phyloP scores from a whole-genome alignment of 441 rosid species.

The Breynia disticha region DNA sequence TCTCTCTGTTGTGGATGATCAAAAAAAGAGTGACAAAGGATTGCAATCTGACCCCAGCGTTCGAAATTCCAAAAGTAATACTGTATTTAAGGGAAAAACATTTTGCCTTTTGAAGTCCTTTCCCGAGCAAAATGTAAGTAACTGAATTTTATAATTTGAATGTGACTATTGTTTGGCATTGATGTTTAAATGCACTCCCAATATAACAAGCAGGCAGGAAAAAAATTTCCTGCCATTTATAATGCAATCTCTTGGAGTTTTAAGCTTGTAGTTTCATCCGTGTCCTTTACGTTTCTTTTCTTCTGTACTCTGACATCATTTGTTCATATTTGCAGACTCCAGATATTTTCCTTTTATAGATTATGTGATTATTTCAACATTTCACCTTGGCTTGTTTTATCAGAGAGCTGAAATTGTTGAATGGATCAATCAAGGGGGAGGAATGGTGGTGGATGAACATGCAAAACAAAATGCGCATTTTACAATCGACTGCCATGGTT shows the following conservation, averaged over 20 bases:
- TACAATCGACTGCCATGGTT: constrained; percentile 77
- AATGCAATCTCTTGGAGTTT: neutral
- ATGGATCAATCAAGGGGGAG: constrained; percentile 94
- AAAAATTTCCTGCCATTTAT: too few species aligned
- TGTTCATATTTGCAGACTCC: too few species aligned
- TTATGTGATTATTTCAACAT: neutral
- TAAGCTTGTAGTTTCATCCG: neutral
- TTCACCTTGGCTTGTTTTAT: constrained; percentile 3
- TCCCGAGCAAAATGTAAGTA: constrained; percentile 82
- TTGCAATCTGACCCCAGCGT: constrained; percentile 26
- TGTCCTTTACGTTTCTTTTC: too few species aligned
- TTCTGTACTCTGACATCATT: too few species aligned
- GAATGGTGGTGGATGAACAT: constrained; percentile 46
- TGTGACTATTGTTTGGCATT: neutral
- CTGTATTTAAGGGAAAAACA: constrained; percentile 63
- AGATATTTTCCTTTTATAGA: constrained; percentile 2
- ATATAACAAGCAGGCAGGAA: too few species aligned
- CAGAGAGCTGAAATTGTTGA: constrained; percentile 79
- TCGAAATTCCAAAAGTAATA: constrained; percentile 29
- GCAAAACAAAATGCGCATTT: constrained; percentile 38
- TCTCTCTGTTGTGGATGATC: constrained; percentile 22
- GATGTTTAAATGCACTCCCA: too few species aligned
- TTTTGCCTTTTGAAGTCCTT: constrained; percentile 70
- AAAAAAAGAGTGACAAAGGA: constrained; percentile 28
- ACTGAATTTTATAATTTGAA: constrained; percentile 7